Evolutionary conservation across 2,329 filamentous ascomycete genomes (phyloP), one percentile per base, ranked within the genome.

Genomic region (Grosmannia huntii): DNA sequence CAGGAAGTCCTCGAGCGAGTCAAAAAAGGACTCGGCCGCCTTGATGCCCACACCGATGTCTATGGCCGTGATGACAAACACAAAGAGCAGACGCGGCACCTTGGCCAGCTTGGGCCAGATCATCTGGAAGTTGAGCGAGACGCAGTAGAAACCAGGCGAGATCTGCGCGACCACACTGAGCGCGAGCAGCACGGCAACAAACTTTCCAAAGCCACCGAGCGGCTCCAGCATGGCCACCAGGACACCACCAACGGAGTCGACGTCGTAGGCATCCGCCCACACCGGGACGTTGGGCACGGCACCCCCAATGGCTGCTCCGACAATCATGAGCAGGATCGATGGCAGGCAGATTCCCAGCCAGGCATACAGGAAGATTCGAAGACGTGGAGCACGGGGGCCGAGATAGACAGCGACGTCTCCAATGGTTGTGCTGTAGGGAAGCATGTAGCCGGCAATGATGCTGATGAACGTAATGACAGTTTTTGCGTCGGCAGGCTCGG

Each of bases 361-460:
- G 2, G 75, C 77, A 65, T 85, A 85, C 4, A 71, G 59, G 57
- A 83, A 82, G 25, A 51, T 55, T 41, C 11, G 56, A 25, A 21
- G 58, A 53, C 56, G 23, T 0, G 54, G 28, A 7, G 50, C 53
- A 21, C 55, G 48, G 1, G 81, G 81, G 56, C 79, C 74, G 57
- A 84, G 75, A 64, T 85, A 86, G 0, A 80, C 81, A 0, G 79
- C 79, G 57, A 85, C 77, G 65, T 85, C 82, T 23, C 79, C 82
- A 0, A 79, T 74, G 27, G 84, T 71, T 2, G 75, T 76, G 3
- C 75, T 79, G 75, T 79, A 86, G 0, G 83, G 82, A 2, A 86
- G 75, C 73, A 84, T 79, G 65, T 84, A 85, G 0, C 79, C 80
- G 0, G 83, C 81, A 4, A 86, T 76, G 56, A 84, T 75, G 70